These are phyloP conservation scores for Globisporangium orthogonon DNA, from an alignment of 352 stramenopile genomes.

Conservation along the genomic window DNA sequence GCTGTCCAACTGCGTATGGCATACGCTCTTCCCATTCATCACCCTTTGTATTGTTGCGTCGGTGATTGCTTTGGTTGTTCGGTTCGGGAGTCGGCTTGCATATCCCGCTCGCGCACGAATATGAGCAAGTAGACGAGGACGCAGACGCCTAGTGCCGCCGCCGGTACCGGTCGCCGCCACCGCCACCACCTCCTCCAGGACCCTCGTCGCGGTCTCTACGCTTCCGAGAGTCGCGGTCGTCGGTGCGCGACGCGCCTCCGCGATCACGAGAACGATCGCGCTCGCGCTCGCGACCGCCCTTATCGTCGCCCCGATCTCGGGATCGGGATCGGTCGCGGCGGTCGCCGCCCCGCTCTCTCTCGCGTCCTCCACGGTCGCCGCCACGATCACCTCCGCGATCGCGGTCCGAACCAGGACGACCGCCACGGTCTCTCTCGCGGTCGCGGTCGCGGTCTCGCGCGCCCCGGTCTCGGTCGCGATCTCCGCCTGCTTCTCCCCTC, in stretches of 20 bases:
- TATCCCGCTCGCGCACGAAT: background rate
- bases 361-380: conserved; percentile 10
- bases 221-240: conserved; percentile 64
- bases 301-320: conserved; percentile 19
- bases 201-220: conserved; percentile 52
- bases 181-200: conserved; percentile 3
- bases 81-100: background rate
- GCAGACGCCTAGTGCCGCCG: conserved; percentile 34
- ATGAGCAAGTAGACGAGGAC: background rate
- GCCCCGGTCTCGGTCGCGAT: conserved; percentile 9
- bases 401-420: conserved; percentile 18
- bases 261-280: conserved; percentile 29
- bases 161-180: conserved; percentile 21
- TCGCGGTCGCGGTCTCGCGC: conserved; percentile 6
- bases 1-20: background rate
- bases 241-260: conserved; percentile 16
- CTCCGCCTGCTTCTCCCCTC: conserved; percentile 3
- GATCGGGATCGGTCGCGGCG: conserved; percentile 7
- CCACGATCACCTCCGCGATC: conserved; percentile 9
- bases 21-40: background rate
- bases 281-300: conserved; percentile 24
- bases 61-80: background rate
- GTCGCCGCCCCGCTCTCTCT: conserved; percentile 28
- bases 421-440: conserved; percentile 13
- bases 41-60: background rate